Conservation (phyloP, 2,329 filamentous ascomycete species). For the Sordariomycetes sp. region DNA sequence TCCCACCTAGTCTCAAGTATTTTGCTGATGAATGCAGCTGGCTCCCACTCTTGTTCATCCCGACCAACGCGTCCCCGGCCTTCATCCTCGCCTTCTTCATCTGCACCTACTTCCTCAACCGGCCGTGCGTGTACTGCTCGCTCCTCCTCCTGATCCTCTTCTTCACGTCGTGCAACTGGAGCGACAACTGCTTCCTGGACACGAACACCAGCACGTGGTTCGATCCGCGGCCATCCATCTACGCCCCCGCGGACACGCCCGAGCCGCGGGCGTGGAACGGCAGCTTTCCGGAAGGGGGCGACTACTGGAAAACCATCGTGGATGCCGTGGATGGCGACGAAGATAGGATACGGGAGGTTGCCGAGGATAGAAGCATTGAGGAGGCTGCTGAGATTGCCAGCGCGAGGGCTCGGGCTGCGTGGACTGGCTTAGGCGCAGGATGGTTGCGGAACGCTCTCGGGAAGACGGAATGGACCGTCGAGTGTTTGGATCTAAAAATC, state of each 20-base stretch:
- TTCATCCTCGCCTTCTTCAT: constrained; percentile 86
- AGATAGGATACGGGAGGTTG: too few relatives aligned
- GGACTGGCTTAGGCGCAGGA: constrained; percentile 72
- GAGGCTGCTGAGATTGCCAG: too few relatives aligned
- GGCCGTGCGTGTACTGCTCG: constrained; percentile 96
- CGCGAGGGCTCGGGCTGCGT: constrained; percentile 44
- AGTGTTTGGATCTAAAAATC: constrained; percentile 83
- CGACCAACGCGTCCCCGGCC: constrained; percentile 73
- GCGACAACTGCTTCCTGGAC: constrained; percentile 87
- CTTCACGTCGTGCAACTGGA: constrained; percentile 84
- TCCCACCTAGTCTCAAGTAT: background rate
- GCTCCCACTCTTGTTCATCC: constrained; percentile 82
- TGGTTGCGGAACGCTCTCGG: constrained; percentile 79
- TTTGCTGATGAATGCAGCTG: constrained; percentile 42
- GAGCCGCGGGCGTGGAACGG: background rate
- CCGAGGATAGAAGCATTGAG: too few relatives aligned
- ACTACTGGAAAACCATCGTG: constrained; percentile 60
- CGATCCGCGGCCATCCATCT: constrained; percentile 54
- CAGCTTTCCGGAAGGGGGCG: too few relatives aligned
- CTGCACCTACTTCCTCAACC: constrained; percentile 91
- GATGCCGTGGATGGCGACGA: constrained; percentile 57
- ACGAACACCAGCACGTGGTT: constrained; percentile 88
- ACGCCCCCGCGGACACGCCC: background rate
- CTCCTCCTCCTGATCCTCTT: constrained; percentile 92
- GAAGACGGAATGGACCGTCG: constrained; percentile 79